Conservation (phyloP, 2,329 filamentous ascomycete species). For the Raffaelea arxii region DNA sequence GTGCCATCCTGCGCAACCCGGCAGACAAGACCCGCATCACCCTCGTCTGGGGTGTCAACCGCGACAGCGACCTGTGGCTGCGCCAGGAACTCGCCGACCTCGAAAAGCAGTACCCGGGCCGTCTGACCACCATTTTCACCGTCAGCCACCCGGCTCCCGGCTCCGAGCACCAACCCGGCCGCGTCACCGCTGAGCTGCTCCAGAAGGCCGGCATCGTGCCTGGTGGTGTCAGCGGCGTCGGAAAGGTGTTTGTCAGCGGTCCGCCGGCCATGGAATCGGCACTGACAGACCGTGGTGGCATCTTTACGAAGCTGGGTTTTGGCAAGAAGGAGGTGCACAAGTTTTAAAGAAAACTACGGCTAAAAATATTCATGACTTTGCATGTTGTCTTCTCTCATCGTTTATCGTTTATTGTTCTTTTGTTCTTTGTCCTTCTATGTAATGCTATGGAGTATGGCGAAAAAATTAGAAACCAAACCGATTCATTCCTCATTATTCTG, state of each 20-base stretch:
- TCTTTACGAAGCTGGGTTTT: constrained; percentile 49
- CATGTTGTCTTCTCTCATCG: too few species aligned
- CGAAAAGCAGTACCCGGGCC: constrained; percentile 37
- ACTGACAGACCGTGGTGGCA: constrained; percentile 39
- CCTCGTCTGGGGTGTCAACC: constrained; percentile 58
- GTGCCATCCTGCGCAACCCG: constrained; percentile 51
- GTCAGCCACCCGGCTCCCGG: constrained; percentile 38
- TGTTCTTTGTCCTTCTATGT: too few species aligned
- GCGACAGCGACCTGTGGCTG: constrained; percentile 51
- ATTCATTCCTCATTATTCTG: too few species aligned
- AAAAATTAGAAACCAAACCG: too few species aligned
- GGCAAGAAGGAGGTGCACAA: constrained; percentile 46
- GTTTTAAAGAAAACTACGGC: constrained; percentile 34
- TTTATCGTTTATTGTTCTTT: too few species aligned
- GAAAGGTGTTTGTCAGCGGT: constrained; percentile 59
- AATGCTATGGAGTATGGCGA: too few species aligned
- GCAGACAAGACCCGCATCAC: constrained; percentile 53
- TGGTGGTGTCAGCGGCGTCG: constrained; percentile 11
- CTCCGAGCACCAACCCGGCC: constrained; percentile 39
- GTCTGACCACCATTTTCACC: constrained; percentile 49
- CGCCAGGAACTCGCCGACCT: constrained; percentile 43
- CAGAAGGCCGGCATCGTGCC: constrained; percentile 32
- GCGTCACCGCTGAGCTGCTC: constrained; percentile 47
- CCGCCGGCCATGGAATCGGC: constrained; percentile 57
- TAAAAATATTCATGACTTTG: too few species aligned